These are phyloP conservation scores for Thelonectria blattea DNA, from an alignment of 2,329 filamentous ascomycete genomes.

Conservation along the genomic window DNA sequence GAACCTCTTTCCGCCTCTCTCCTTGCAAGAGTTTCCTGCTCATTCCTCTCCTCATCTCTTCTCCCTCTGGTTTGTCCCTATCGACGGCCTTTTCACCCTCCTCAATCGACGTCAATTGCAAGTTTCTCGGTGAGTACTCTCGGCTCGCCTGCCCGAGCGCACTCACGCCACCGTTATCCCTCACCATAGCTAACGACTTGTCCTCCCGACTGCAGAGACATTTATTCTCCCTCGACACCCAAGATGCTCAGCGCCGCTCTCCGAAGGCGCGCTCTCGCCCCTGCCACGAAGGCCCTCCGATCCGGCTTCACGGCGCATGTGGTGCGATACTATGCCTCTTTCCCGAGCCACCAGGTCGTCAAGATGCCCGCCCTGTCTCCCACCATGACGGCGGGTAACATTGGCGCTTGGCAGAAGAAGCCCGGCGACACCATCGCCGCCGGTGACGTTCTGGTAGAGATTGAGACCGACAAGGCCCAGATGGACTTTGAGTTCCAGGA, in stretches of 20 bases:
- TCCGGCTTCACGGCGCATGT: slow-evolving; percentile 59
- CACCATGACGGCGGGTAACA: slow-evolving; percentile 96
- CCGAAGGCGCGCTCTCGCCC: slow-evolving; percentile 65
- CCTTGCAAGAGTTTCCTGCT: slow-evolving; percentile 36
- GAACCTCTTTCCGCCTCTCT: slow-evolving; percentile 37
- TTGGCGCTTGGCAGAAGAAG: slow-evolving; percentile 98
- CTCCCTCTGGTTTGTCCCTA: slow-evolving; percentile 30
- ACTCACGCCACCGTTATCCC: slow-evolving; percentile 18
- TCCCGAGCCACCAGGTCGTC: slow-evolving; percentile 92
- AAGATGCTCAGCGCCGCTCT: slow-evolving; percentile 68
- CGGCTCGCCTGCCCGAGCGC: slow-evolving; percentile 18
- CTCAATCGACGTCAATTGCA: slow-evolving; percentile 37
- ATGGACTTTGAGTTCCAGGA: slow-evolving; percentile 99
- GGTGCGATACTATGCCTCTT: slow-evolving; percentile 77
- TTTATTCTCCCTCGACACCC: slow-evolving; percentile 35
- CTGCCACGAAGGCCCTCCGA: slow-evolving; percentile 57
- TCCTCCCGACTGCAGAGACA: slow-evolving; percentile 31
- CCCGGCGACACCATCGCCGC: slow-evolving; percentile 84
- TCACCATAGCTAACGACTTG: slow-evolving; percentile 30
- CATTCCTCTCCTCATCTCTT: slow-evolving; percentile 39
- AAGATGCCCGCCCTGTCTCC: slow-evolving; percentile 98
- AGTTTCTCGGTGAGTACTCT: slow-evolving; percentile 31
- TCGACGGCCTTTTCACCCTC: slow-evolving; percentile 30
- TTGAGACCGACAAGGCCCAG: slow-evolving; percentile 99
- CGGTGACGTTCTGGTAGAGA: slow-evolving; percentile 95